Percentiles rank a stretch among this genome's conserved stretches.
Evolutionary conservation across 305 asterid species (phyloP).

Genomic region (Euphrasia arctica): DNA sequence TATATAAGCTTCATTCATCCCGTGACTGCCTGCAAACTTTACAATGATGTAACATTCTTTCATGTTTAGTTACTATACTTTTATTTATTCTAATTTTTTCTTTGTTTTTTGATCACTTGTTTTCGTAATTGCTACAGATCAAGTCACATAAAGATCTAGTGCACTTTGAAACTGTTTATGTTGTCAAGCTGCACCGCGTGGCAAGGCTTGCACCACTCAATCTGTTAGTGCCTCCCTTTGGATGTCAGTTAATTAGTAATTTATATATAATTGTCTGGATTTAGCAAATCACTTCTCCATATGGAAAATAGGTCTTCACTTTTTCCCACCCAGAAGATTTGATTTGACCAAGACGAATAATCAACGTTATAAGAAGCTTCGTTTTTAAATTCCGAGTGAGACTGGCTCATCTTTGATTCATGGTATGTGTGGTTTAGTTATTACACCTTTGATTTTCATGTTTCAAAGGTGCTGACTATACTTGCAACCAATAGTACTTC

Average conservation of each 20-base stretch:
- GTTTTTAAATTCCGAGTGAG: constrained; percentile 64
- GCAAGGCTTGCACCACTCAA: constrained; percentile 86
- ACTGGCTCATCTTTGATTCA: constrained; percentile 90
- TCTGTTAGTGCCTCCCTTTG: constrained; percentile 58
- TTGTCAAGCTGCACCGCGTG: constrained; percentile 92
- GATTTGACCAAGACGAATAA: constrained; percentile 56
- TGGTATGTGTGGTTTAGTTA: constrained; percentile 45
- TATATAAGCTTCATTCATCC: constrained; percentile 96
- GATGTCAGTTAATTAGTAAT: constrained; percentile 8
- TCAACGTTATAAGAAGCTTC: constrained; percentile 74
- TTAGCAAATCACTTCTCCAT: constrained; percentile 24
- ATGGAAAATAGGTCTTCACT: constrained; percentile 68
- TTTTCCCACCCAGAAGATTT: constrained; percentile 66
- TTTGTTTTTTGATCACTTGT: constrained; percentile 9
- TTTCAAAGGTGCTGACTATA: background rate
- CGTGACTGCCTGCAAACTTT: constrained; percentile 85
- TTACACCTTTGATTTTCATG: background rate
- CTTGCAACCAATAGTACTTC: background rate
- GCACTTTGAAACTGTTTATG: constrained; percentile 98
- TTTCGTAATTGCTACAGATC: constrained; percentile 48
- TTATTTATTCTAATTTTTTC: constrained; percentile 1
- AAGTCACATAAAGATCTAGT: constrained; percentile 88
- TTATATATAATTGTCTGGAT: constrained; percentile 12
- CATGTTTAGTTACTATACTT: constrained; percentile 8
- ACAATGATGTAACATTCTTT: constrained; percentile 71